These are phyloP conservation scores for Schizosaccharomyces lindneri DNA, from an alignment of 805 yeast species.

Conservation along the genomic window DNA sequence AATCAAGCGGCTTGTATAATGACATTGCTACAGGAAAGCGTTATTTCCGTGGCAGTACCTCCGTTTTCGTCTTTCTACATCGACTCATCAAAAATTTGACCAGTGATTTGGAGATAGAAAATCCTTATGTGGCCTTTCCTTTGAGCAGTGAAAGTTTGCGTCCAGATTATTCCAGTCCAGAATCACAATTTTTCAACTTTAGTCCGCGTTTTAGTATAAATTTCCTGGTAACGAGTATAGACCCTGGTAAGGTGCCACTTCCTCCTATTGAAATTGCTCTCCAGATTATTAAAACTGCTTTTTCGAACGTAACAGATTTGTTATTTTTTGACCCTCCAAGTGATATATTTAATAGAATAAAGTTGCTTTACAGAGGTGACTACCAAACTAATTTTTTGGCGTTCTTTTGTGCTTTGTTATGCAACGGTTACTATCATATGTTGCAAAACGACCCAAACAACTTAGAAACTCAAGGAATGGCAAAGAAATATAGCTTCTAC, in stretches of 20 bases:
- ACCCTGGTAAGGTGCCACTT: background rate
- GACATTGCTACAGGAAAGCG: background rate
- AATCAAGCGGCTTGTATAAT: background rate
- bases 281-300: background rate
- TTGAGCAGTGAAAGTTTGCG: background rate
- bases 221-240: background rate
- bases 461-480: background rate
- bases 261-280: background rate
- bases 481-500: background rate
- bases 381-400: background rate
- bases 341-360: background rate
- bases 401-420: background rate
- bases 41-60: background rate
- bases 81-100: background rate
- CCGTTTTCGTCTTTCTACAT: background rate
- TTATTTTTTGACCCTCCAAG: background rate
- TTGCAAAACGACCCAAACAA: background rate
- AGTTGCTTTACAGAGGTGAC: background rate
- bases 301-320: background rate
- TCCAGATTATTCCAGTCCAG: background rate
- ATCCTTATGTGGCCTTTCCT: background rate
- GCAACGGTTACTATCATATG: background rate
- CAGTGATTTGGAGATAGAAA: background rate
- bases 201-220: background rate
- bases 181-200: background rate